phyloP scores from a whole-genome alignment of 257 asterid genomes.

The Solanum arcanum region DNA sequence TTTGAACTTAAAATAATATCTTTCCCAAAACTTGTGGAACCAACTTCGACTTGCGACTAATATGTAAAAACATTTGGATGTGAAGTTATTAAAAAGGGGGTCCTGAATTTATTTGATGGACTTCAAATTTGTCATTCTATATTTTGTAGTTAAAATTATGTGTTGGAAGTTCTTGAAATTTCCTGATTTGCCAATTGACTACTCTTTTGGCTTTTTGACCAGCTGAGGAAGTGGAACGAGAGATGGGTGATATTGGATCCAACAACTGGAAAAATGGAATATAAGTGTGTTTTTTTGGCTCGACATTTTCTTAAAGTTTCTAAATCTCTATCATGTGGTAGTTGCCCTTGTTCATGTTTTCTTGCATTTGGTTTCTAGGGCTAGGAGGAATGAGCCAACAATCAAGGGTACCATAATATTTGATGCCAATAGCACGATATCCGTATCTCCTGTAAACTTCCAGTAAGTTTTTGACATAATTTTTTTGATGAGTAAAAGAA shows the following conservation, averaged over 20 bases:
- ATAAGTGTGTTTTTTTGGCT: slow-evolving; percentile 52
- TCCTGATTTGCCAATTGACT: slow-evolving; percentile 1
- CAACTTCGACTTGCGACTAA: neutral
- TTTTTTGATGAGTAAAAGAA: neutral
- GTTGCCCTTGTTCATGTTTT: neutral
- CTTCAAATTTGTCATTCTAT: neutral
- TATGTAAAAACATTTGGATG: neutral
- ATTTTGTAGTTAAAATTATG: neutral
- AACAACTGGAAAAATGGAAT: slow-evolving; percentile 97
- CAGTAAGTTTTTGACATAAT: slow-evolving; percentile 50
- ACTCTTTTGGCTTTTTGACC: slow-evolving; percentile 11
- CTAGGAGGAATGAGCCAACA: slow-evolving; percentile 78
- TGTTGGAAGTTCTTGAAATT: neutral
- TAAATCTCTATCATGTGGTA: neutral
- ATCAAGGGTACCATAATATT: slow-evolving; percentile 78
- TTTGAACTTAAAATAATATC: neutral
- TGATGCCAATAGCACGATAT: slow-evolving; percentile 88
- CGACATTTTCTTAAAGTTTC: neutral
- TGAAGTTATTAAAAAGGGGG: neutral
- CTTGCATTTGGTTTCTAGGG: slow-evolving; percentile 33
- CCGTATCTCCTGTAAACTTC: slow-evolving; percentile 90
- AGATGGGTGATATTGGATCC: slow-evolving; percentile 99
- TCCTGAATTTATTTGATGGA: neutral
- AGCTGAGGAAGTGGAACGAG: slow-evolving; percentile 97
- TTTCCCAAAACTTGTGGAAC: neutral